Evolutionary conservation across 176 grass and related monocot genomes (phyloP).

Genomic region (Microstegium vimineum): DNA sequence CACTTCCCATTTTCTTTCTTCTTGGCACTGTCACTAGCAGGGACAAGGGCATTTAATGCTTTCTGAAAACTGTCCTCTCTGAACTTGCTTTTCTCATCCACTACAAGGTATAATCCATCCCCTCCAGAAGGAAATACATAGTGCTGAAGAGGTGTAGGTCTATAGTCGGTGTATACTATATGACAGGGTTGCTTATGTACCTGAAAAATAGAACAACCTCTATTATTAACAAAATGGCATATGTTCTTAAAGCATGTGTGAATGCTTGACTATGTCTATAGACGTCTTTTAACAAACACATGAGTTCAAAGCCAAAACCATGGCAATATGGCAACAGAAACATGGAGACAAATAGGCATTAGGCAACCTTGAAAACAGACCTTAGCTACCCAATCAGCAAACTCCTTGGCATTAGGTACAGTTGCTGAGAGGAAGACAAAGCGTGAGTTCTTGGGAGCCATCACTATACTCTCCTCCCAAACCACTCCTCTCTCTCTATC

Average conservation of each 20-base stretch:
- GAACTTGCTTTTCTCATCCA: constrained; percentile 95
- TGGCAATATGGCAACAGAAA: neutral
- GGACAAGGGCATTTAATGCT: constrained; percentile 85
- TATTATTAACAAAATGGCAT: neutral
- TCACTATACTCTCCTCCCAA: constrained; percentile 98
- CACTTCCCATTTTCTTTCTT: constrained; percentile 67
- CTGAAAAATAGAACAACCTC: constrained; percentile 40
- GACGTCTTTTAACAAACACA: neutral
- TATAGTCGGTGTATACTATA: constrained; percentile 95
- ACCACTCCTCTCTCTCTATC: constrained; percentile 96
- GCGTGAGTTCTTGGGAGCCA: constrained; percentile 90
- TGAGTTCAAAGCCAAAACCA: neutral
- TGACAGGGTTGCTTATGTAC: constrained; percentile 98
- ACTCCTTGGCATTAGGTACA: constrained; percentile 92
- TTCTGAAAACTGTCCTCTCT: constrained; percentile 99
- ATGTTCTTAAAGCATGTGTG: neutral
- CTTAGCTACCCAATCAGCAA: constrained; percentile 99
- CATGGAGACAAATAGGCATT: neutral
- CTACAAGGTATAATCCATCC: constrained; percentile 85
- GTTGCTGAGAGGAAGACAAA: constrained; percentile 97
- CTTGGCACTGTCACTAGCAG: constrained; percentile 48
- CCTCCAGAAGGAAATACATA: constrained; percentile 96
- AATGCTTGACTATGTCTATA: neutral
- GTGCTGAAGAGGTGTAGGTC: constrained; percentile 94
- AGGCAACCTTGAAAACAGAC: constrained; percentile 27